Conservation (phyloP, 2,329 filamentous ascomycete species). For the Colletotrichum trifolii region DNA sequence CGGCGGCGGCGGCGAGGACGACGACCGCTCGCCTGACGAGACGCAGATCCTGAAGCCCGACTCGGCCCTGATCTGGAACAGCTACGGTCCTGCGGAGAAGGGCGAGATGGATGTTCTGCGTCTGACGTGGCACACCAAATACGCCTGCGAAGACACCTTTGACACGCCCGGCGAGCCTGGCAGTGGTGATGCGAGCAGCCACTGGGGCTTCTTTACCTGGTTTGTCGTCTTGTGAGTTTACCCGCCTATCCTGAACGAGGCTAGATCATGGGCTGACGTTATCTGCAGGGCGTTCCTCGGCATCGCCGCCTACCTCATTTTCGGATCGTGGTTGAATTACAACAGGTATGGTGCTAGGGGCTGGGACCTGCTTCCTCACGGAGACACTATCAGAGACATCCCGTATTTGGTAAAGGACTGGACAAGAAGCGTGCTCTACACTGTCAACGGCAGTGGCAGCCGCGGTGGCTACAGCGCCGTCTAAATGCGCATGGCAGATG, state of each 20-base stretch:
- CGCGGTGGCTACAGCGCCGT: slow-evolving; percentile 96
- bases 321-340: slow-evolving; percentile 99
- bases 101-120: slow-evolving; percentile 71
- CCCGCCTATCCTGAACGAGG: not conserved
- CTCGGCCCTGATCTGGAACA: slow-evolving; percentile 79
- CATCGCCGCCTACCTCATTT: slow-evolving; percentile 91
- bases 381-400: slow-evolving; percentile 89
- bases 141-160: slow-evolving; percentile 76
- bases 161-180: slow-evolving; percentile 54
- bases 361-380: slow-evolving; percentile 94
- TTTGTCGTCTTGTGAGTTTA: slow-evolving; percentile 86
- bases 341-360: slow-evolving; percentile 94
- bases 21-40: slow-evolving; percentile 51
- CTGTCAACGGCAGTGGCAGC: slow-evolving; percentile 83
- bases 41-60: slow-evolving; percentile 64
- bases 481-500: slow-evolving; percentile 52
- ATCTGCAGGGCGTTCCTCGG: slow-evolving; percentile 80
- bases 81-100: slow-evolving; percentile 72
- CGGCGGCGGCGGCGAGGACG: slow-evolving; percentile 47
- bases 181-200: slow-evolving; percentile 55
- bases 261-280: slow-evolving; percentile 38
- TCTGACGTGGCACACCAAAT: slow-evolving; percentile 87
- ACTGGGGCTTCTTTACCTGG: slow-evolving; percentile 99
- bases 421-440: slow-evolving; percentile 81
- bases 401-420: slow-evolving; percentile 95